Percentiles rank a stretch among this genome's conserved stretches.
These are phyloP conservation scores for Komagataella pseudopastoris DNA, from an alignment of 805 yeast species.

Conservation along the genomic window DNA sequence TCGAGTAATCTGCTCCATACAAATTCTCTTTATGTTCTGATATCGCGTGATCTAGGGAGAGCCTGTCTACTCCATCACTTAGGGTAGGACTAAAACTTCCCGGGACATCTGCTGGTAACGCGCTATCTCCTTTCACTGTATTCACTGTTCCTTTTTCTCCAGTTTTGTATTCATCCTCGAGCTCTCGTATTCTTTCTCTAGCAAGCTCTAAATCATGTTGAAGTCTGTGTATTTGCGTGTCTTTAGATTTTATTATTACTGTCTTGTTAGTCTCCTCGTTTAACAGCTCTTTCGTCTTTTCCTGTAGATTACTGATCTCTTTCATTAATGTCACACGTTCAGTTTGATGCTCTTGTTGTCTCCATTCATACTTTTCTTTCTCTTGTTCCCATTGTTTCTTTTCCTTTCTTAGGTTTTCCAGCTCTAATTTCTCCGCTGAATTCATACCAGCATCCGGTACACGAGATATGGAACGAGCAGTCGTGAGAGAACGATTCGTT, in stretches of 20 bases:
- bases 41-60: constrained; percentile 15
- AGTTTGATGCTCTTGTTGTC: constrained; percentile 14
- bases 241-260: constrained; percentile 49
- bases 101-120: not conserved
- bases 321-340: constrained; percentile 17
- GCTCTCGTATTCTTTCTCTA: constrained; percentile 33
- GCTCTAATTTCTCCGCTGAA: constrained; percentile 25
- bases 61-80: constrained; percentile 17
- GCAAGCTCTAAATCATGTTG: constrained; percentile 50
- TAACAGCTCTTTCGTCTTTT: constrained; percentile 25
- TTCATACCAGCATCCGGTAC: constrained; percentile 3
- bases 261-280: constrained; percentile 37
- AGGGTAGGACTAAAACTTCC: constrained; percentile 8
- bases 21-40: constrained; percentile 11
- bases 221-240: constrained; percentile 49
- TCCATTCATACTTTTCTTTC: constrained; percentile 14
- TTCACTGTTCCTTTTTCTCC: constrained; percentile 9
- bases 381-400: constrained; percentile 32
- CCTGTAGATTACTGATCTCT: constrained; percentile 20
- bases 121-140: constrained; percentile 13
- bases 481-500: constrained; percentile 1
- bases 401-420: constrained; percentile 38
- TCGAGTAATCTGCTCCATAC: constrained; percentile 9
- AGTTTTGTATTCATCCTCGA: constrained; percentile 28
- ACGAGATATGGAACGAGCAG: constrained; percentile 1